These are phyloP conservation scores for Phallus indusiatus DNA, from an alignment of 768 basidiomycete genomes.

Conservation along the genomic window DNA sequence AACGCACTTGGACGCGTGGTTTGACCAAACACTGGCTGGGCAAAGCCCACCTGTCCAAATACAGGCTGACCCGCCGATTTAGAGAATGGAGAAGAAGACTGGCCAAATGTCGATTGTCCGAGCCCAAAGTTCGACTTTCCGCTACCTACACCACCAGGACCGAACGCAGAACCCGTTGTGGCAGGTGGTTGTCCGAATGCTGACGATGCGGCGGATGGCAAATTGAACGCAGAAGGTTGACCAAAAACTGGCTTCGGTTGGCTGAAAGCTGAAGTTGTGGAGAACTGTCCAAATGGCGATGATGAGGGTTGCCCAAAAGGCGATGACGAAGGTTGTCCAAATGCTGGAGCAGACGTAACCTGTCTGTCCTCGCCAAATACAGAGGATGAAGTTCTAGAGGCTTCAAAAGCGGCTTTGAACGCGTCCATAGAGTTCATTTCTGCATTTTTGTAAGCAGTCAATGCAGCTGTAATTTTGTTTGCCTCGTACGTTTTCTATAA, in stretches of 20 bases:
- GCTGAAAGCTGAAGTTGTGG: slow-evolving; percentile 18
- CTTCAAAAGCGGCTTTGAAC: slow-evolving; percentile 19
- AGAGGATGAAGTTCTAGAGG: slow-evolving; percentile 30
- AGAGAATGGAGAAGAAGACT: not conserved
- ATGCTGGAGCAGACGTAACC: slow-evolving; percentile 6
- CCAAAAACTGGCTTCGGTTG: slow-evolving; percentile 14
- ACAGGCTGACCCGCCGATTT: slow-evolving; percentile 11
- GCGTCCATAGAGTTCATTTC: slow-evolving; percentile 7
- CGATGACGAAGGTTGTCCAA: slow-evolving; percentile 14
- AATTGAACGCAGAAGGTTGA: slow-evolving; percentile 27
- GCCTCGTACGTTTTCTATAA: slow-evolving; percentile 50
- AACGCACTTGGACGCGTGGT: slow-evolving; percentile 14
- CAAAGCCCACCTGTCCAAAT: not conserved
- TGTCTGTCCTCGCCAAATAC: slow-evolving; percentile 14
- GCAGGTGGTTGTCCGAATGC: slow-evolving; percentile 7
- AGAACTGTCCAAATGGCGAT: slow-evolving; percentile 8
- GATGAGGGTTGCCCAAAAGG: slow-evolving; percentile 11
- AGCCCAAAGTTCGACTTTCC: slow-evolving; percentile 1
- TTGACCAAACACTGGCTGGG: slow-evolving; percentile 17
- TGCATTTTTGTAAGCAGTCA: not conserved
- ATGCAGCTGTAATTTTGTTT: slow-evolving; percentile 36
- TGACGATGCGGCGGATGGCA: slow-evolving; percentile 10
- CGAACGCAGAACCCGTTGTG: slow-evolving; percentile 24
- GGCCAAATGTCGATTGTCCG: not conserved
- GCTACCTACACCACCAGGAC: slow-evolving; percentile 7